Percentiles rank a stretch among this genome's conserved stretches.
phyloP scores from a whole-genome alignment of 768 basidiomycete species.

The Mycena vitilis region DNA sequence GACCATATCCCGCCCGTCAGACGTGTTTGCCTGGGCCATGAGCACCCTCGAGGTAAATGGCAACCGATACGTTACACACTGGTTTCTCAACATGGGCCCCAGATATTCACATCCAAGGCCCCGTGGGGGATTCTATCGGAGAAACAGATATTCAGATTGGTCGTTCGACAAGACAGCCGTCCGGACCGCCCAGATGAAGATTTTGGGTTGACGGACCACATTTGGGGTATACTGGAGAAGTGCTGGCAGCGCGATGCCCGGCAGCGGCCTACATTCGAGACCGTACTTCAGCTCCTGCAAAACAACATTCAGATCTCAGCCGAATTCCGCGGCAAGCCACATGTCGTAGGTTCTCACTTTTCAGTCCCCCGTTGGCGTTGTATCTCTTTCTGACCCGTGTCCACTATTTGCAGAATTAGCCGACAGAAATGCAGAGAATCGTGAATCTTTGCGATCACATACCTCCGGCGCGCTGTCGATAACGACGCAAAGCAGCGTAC shows the following conservation, averaged over 20 bases:
- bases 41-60: conserved; percentile 39
- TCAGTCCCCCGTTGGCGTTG: background rate
- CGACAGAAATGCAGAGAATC: conserved; percentile 1
- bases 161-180: conserved; percentile 39
- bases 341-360: background rate
- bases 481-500: conserved; percentile 15
- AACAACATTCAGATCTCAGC: conserved; percentile 1
- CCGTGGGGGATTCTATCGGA: conserved; percentile 43
- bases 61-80: background rate
- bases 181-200: conserved; percentile 42
- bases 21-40: conserved; percentile 45
- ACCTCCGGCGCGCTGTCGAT: conserved; percentile 15
- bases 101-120: conserved; percentile 40
- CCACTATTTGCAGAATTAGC: background rate
- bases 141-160: conserved; percentile 41
- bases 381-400: background rate
- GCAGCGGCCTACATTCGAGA: conserved; percentile 41
- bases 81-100: background rate
- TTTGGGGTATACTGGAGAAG: conserved; percentile 42
- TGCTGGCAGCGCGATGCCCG: conserved; percentile 41
- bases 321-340: conserved; percentile 4
- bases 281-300: conserved; percentile 35
- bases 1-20: conserved; percentile 40
- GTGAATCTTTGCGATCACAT: conserved; percentile 3
- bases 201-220: conserved; percentile 37